These are phyloP conservation scores for Syzygium aqueum DNA, from an alignment of 345 rosid species.

Conservation along the genomic window DNA sequence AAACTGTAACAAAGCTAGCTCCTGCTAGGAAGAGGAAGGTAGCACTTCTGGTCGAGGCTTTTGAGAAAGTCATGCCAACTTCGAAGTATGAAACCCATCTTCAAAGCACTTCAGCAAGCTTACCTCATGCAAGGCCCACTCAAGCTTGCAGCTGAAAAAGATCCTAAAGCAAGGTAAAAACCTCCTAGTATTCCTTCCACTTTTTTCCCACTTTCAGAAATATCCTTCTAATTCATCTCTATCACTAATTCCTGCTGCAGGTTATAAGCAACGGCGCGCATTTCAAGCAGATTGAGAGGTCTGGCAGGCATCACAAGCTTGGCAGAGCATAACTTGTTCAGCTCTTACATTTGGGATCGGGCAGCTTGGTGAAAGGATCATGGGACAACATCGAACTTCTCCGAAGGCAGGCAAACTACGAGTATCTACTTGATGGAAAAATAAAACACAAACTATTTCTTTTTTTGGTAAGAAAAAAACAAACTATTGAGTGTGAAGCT, in stretches of 20 bases:
- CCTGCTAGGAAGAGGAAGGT: slow-evolving; percentile 80
- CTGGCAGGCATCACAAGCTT: background rate
- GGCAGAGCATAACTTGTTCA: background rate
- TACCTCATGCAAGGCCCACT: slow-evolving; percentile 42
- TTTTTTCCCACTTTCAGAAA: background rate
- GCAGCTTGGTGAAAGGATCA: background rate
- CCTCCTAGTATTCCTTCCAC: background rate
- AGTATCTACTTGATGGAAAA: background rate
- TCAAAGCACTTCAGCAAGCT: slow-evolving; percentile 24
- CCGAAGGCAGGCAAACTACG: background rate
- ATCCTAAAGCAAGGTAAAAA: background rate
- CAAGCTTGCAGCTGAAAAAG: slow-evolving; percentile 35
- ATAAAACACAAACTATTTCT: too few species aligned
- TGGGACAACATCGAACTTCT: background rate
- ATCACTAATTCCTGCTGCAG: background rate
- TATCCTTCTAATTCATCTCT: background rate
- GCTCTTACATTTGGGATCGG: background rate
- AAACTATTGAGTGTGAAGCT: background rate
- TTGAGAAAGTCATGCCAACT: slow-evolving; percentile 65
- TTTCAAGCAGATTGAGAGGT: background rate
- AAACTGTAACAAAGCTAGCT: slow-evolving; percentile 65
- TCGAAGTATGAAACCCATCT: slow-evolving; percentile 25
- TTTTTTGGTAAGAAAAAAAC: background rate
- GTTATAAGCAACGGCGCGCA: background rate
- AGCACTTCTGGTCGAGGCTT: slow-evolving; percentile 88